These are phyloP conservation scores for Saccharomycopsis fodiens DNA, from an alignment of 805 yeast species.

Conservation along the genomic window DNA sequence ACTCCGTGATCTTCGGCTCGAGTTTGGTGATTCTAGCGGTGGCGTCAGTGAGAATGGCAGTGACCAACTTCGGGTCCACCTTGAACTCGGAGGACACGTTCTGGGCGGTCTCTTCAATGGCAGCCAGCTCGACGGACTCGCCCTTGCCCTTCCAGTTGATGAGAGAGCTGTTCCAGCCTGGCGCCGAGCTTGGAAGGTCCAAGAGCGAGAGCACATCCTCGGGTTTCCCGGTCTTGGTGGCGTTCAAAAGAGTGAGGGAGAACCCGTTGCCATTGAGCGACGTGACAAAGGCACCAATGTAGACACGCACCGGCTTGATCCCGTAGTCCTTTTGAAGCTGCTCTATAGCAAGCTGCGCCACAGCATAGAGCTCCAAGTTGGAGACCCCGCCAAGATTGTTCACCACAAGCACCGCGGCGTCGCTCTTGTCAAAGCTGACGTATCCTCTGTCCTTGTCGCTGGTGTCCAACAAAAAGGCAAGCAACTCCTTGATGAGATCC, in stretches of 20 bases:
- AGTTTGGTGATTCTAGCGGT: slow-evolving; percentile 46
- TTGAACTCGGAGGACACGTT: slow-evolving; percentile 28
- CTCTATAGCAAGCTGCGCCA: slow-evolving; percentile 51
- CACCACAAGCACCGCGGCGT: slow-evolving; percentile 62
- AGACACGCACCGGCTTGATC: slow-evolving; percentile 58
- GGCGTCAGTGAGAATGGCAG: slow-evolving; percentile 35
- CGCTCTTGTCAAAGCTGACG: slow-evolving; percentile 56
- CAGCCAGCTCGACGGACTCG: slow-evolving; percentile 25
- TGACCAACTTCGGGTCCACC: slow-evolving; percentile 27
- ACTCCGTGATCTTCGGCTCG: slow-evolving; percentile 80
- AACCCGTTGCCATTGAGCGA: slow-evolving; percentile 91
- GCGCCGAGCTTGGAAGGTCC: slow-evolving; percentile 69
- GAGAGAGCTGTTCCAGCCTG: slow-evolving; percentile 55
- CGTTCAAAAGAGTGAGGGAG: slow-evolving; percentile 73
- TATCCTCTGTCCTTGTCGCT: slow-evolving; percentile 73
- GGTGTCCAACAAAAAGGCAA: slow-evolving; percentile 51
- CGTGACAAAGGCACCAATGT: slow-evolving; percentile 77
- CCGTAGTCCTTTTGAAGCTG: slow-evolving; percentile 44
- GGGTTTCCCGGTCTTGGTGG: slow-evolving; percentile 39
- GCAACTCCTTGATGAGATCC: slow-evolving; percentile 48
- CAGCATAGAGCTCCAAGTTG: slow-evolving; percentile 65
- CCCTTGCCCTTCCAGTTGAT: slow-evolving; percentile 21
- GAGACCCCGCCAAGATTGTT: slow-evolving; percentile 92
- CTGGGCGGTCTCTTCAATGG: slow-evolving; percentile 20
- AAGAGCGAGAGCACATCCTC: slow-evolving; percentile 44